A percentile compares a stretch with the other conserved stretches of the same genome.
Evolutionary conservation across 116 monocot species (phyloP).

Genomic region (Zostera marina): DNA sequence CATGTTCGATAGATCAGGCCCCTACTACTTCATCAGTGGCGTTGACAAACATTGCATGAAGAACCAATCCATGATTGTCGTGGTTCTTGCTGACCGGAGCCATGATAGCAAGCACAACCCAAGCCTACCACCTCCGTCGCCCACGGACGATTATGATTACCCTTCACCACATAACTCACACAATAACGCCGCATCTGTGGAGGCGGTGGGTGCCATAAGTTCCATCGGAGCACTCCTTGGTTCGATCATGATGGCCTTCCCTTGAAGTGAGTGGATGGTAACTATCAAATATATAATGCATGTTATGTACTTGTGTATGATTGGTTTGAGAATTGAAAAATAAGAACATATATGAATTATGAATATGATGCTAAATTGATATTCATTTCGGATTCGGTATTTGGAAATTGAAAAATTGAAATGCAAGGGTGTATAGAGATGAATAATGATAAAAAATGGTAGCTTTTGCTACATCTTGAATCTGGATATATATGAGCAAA

Average conservation of each 20-base stretch:
- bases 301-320: too few species aligned
- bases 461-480: too few species aligned
- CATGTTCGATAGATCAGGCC: slow-evolving; percentile 32
- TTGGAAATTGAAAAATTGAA: too few species aligned
- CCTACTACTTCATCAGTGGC: slow-evolving; percentile 82
- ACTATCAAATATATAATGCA: too few species aligned
- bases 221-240: slow-evolving; percentile 33
- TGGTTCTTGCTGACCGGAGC: slow-evolving; percentile 38
- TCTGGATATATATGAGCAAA: too few species aligned
- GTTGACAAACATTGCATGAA: slow-evolving; percentile 35
- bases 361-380: too few species aligned
- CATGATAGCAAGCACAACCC: neutral
- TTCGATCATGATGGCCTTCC: slow-evolving; percentile 3
- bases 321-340: too few species aligned
- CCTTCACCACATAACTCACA: slow-evolving; percentile 12
- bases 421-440: too few species aligned
- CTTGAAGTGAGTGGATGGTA: too few species aligned
- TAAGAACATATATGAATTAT: too few species aligned
- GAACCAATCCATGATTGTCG: slow-evolving; percentile 40
- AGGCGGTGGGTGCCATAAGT: slow-evolving; percentile 21
- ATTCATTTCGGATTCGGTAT: too few species aligned
- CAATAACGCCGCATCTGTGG: slow-evolving; percentile 19
- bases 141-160: neutral
- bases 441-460: too few species aligned
- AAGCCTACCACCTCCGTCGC: neutral